Evolutionary conservation across 805 yeast species (phyloP).

Genomic region (Yarrowia sp.): DNA sequence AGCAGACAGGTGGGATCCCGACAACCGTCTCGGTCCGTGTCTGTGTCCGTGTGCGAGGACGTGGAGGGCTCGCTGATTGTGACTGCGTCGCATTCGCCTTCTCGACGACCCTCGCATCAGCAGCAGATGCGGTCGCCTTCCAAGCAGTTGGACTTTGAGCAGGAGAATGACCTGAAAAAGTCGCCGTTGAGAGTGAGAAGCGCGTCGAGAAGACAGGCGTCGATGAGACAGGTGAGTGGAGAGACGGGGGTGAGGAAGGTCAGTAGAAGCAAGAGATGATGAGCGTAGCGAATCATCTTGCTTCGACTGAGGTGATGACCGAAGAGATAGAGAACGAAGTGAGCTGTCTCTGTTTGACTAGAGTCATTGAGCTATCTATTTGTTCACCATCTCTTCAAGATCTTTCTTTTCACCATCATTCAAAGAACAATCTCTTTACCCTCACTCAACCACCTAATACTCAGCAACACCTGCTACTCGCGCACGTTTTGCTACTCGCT

Average conservation of each 20-base stretch:
- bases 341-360: too few relatives aligned
- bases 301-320: too few relatives aligned
- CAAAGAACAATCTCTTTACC: too few relatives aligned
- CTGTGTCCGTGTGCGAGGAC: slow-evolving; percentile 36
- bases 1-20: not conserved
- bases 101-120: slow-evolving; percentile 14
- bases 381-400: too few relatives aligned
- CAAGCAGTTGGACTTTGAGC: slow-evolving; percentile 28
- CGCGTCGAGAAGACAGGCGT: slow-evolving; percentile 2
- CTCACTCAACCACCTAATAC: too few relatives aligned
- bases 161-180: slow-evolving; percentile 19
- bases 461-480: too few relatives aligned
- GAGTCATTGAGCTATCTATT: too few relatives aligned
- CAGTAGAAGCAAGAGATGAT: not conserved
- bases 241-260: slow-evolving; percentile 25
- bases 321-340: too few relatives aligned
- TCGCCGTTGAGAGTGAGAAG: slow-evolving; percentile 13
- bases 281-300: too few relatives aligned
- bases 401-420: too few relatives aligned
- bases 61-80: slow-evolving; percentile 36
- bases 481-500: too few relatives aligned
- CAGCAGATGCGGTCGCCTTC: slow-evolving; percentile 32
- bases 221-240: not conserved
- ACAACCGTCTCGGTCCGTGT: slow-evolving; percentile 15
- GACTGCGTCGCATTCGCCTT: slow-evolving; percentile 25